Evolutionary conservation across 176 grass and related monocot species (phyloP).

Genomic region (Carex parvula): DNA sequence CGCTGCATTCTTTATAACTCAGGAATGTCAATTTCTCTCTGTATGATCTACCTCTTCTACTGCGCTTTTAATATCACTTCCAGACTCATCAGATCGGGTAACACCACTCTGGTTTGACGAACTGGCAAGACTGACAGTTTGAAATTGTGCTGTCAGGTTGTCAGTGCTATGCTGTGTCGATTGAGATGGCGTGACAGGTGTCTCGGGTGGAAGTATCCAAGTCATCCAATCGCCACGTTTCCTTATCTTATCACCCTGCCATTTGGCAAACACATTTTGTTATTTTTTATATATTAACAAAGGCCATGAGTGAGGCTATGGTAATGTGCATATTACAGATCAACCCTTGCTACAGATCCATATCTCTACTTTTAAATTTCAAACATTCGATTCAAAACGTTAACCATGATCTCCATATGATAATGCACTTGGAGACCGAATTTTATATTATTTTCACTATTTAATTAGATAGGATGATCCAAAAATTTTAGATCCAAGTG

Average conservation of each 20-base stretch:
- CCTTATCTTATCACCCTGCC: conserved; percentile 49
- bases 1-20: not conserved
- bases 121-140: conserved; percentile 19
- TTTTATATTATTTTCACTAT: too few relatives aligned
- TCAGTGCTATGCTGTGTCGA: conserved; percentile 14
- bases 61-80: conserved; percentile 18
- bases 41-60: conserved; percentile 21
- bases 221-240: conserved; percentile 39
- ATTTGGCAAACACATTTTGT: conserved; percentile 18
- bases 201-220: conserved; percentile 33
- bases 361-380: too few relatives aligned
- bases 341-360: too few relatives aligned
- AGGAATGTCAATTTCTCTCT: conserved; percentile 18
- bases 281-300: not conserved
- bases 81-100: conserved; percentile 27
- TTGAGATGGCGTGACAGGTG: conserved; percentile 16
- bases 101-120: not conserved
- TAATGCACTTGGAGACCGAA: too few relatives aligned
- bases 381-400: too few relatives aligned
- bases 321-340: too few relatives aligned
- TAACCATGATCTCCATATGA: too few relatives aligned
- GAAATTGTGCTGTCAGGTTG: conserved; percentile 24
- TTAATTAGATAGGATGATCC: too few relatives aligned
- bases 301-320: too few relatives aligned
- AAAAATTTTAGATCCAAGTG: too few relatives aligned